These are phyloP conservation scores for Panellus pusillus DNA, from an alignment of 768 basidiomycete species.

Conservation along the genomic window DNA sequence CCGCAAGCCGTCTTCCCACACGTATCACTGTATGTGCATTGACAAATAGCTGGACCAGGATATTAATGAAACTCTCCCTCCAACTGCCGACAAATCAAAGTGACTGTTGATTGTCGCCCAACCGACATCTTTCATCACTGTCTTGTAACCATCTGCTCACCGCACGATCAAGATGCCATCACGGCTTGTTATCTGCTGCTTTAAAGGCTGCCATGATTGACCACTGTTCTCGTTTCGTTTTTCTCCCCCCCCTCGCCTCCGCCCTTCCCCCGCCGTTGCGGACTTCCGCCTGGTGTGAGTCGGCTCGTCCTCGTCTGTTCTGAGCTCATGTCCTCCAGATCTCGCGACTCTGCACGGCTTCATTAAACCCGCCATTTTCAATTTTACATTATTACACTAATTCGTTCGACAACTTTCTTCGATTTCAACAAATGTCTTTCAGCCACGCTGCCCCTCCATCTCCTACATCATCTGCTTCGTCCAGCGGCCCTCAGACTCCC, in stretches of 20 bases:
- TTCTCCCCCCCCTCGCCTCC: constrained; percentile 10
- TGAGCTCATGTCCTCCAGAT: constrained; percentile 5
- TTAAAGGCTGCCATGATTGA: constrained; percentile 3
- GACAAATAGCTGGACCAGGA: no score
- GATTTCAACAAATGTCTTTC: constrained; percentile 18
- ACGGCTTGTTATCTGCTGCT: constrained; percentile 2
- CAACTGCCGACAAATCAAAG: no score
- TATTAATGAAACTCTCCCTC: no score
- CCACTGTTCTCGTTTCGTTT: constrained; percentile 8
- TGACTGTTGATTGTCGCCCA: constrained; percentile 22
- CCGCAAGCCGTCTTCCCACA: no score
- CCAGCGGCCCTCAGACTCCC: constrained; percentile 18
- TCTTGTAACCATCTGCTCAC: not conserved
- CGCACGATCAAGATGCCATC: no score
- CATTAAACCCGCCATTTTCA: constrained; percentile 22
- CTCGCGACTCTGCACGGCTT: constrained; percentile 24
- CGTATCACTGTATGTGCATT: no score
- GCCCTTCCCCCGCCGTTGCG: constrained; percentile 15
- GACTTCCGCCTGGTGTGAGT: constrained; percentile 22
- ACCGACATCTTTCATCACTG: not conserved
- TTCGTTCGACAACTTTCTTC: constrained; percentile 6
- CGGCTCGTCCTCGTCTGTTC: not conserved
- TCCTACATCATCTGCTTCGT: constrained; percentile 25
- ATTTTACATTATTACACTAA: constrained; percentile 18
- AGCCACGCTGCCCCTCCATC: constrained; percentile 17